Base-by-base conservation (phyloP, 1,284 basidiomycete genomes). In the Tylopilus orsonianus region DNA sequence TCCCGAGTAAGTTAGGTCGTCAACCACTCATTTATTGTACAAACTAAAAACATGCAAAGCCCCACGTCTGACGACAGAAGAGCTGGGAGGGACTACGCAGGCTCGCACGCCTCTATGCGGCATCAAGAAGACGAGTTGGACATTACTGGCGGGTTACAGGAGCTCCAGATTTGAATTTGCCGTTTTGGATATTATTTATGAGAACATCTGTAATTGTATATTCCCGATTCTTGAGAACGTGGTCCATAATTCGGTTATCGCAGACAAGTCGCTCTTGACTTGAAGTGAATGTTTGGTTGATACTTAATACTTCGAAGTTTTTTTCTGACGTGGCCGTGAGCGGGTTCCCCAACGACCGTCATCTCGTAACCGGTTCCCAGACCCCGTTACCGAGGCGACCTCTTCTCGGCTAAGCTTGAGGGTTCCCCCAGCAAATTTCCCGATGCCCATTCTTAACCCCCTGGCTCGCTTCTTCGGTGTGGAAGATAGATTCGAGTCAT, bases 371-470 rank as follows among this genome's bases (percentile, higher is more conserved):
- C 50, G 52, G 32, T 48, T 55, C 10, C 44, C 45, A 18, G 49
- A 46, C 54, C 75, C 66, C 47, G 74, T 65, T 48, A 73, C 71
- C 4, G 70, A 65, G 30, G 56, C 68, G 24, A 90, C 77, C 23
- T 91, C 88, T 22, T 77, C 71, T 56, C 66, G 72, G 50, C 76
- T 79, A 14, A 91, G 75, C 52, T 76, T 80, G 48, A 91, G 71
- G 19, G 80, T 73, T 12, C 89, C 89, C 33, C 77, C 77, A 47
- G 71, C 75, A 62, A 87, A 90, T 51, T 74, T 84, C 6, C 88
- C 88, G n/a, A 91, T 74, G 2, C 89, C 88, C 81, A 89, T 83
- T 52, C 73, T 72, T 29, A 91, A 63, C 3, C 88, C 89, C 56
- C 79, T 75, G 32, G 78, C 73, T 52, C 87, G 71, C 56, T 78